A percentile compares a stretch with the other conserved stretches of the same genome.
Conservation (phyloP, 2,329 filamentous ascomycete genomes). For the Fusarium domesticum region DNA sequence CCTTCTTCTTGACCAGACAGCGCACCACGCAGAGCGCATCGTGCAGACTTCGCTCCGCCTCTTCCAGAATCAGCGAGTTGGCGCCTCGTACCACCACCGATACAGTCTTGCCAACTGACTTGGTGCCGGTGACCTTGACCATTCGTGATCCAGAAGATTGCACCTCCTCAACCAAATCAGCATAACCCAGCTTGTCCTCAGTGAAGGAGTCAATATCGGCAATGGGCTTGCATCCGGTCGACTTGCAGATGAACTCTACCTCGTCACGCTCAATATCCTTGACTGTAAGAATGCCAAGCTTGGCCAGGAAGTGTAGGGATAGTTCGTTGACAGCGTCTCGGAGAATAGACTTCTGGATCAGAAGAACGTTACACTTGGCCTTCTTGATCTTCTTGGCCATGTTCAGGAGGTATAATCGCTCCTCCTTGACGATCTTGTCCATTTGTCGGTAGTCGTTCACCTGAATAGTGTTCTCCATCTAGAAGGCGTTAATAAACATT, state of each 20-base stretch:
- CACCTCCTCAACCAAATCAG: conserved; percentile 90
- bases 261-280: conserved; percentile 99
- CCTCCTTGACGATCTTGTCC: conserved; percentile 99
- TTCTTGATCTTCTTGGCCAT: conserved; percentile 99
- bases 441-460: conserved; percentile 99
- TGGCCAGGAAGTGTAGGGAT: conserved; percentile 94
- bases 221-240: conserved; percentile 96
- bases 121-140: conserved; percentile 92
- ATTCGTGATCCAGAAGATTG: conserved; percentile 84
- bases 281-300: conserved; percentile 90
- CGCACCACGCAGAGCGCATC: conserved; percentile 97
- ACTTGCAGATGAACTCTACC: conserved; percentile 99
- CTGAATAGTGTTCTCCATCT: conserved; percentile 99
- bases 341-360: conserved; percentile 98
- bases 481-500: conserved; percentile 20
- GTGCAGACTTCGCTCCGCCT: conserved; percentile 94
- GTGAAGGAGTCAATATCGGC: conserved; percentile 98
- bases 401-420: conserved; percentile 95
- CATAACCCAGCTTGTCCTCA: conserved; percentile 93
- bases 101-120: conserved; percentile 79
- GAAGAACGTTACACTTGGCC: conserved; percentile 96
- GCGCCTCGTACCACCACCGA: conserved; percentile 93
- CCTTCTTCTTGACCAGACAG: conserved; percentile 98
- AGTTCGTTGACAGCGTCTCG: conserved; percentile 97
- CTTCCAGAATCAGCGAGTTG: conserved; percentile 90